Conservation (phyloP, 108 stramenopile genomes). For the Skeletonema potamos region DNA sequence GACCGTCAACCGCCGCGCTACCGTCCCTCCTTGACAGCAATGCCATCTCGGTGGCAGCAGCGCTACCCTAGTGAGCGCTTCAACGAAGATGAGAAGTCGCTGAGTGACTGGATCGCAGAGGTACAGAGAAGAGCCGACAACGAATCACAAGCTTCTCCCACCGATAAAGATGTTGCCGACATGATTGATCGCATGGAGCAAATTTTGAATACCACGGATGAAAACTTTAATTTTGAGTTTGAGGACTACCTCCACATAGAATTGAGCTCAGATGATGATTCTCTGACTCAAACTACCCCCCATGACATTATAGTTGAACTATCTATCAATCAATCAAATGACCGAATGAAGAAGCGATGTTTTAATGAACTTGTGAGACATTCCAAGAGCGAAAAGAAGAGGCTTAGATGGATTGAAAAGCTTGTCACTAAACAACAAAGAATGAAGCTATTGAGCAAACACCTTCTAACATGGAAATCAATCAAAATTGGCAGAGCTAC, state of each 20-base stretch:
- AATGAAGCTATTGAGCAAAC: slow-evolving; percentile 2
- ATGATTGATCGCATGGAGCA: slow-evolving; percentile 15
- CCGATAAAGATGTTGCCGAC: slow-evolving; percentile 10
- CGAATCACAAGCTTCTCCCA: background rate
- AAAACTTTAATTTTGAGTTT: background rate
- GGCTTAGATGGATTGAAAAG: slow-evolving; percentile 14
- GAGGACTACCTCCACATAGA: background rate
- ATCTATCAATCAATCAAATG: background rate
- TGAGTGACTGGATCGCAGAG: slow-evolving; percentile 5
- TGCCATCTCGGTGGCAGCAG: background rate
- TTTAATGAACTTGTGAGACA: background rate
- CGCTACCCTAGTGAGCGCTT: background rate
- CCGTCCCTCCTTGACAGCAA: too few species aligned
- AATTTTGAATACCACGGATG: background rate
- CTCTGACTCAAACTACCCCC: background rate
- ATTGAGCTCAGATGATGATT: background rate
- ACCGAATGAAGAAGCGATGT: slow-evolving; percentile 2
- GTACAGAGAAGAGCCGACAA: background rate
- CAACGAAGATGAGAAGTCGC: background rate
- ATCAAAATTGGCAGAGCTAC: slow-evolving; percentile 21
- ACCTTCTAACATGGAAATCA: slow-evolving; percentile 19
- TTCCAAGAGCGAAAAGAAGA: slow-evolving; percentile 14
- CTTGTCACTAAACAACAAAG: slow-evolving; percentile 7
- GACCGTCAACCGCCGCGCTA: too few species aligned
- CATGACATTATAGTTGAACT: background rate